Evolutionary conservation across 2,329 filamentous ascomycete genomes (phyloP), one percentile per base, ranked within the genome.

Genomic region (Xylaria multiplex): DNA sequence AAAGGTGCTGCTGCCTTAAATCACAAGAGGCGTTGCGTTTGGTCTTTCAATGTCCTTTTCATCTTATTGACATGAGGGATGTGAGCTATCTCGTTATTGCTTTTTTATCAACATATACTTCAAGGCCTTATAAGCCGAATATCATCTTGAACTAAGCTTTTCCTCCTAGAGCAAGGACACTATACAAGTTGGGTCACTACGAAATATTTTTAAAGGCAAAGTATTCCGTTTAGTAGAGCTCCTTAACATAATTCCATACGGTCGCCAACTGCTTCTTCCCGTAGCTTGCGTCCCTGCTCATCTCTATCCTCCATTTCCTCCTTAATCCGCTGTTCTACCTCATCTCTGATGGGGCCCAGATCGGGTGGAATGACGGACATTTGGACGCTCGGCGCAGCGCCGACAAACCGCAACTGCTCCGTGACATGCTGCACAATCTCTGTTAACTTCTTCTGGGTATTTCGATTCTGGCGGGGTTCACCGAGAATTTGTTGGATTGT

Each of bases 381-480:
- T 78, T 97, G 93, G 32, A 97, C 93, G 73, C 93, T 97, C 0
- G 96, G 96, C 7, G 93, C 93, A 43, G 89, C 87, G 74, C 92
- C 85, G 59, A 98, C 89, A 76, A 97, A 97, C 30, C 92, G 86
- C 70, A 99, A 80, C 79, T 98, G 94, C 78, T 97, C 93, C 49
- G 89, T 88, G 49, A 97, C 90, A 65, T 92, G 89, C 75, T 91
- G 85, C 3, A 96, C 85, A 49, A 97, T 90, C 40, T 90, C 89
- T 54, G 90, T 84, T 19, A 97, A 82, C 67, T 93, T 91, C 74
- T 93, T 91, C 56, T 87, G 84, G 6, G 91, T 86, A 74, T 97
- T 96, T 73, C 91, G 88, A 76, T 97, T 97, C 75, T 90, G 88
- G 59, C 86, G 82, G 53, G 86, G 85, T 72, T 95, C 91, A 55